These are phyloP conservation scores for Myxozyma melibiosi DNA, from an alignment of 805 yeast genomes.

Conservation along the genomic window DNA sequence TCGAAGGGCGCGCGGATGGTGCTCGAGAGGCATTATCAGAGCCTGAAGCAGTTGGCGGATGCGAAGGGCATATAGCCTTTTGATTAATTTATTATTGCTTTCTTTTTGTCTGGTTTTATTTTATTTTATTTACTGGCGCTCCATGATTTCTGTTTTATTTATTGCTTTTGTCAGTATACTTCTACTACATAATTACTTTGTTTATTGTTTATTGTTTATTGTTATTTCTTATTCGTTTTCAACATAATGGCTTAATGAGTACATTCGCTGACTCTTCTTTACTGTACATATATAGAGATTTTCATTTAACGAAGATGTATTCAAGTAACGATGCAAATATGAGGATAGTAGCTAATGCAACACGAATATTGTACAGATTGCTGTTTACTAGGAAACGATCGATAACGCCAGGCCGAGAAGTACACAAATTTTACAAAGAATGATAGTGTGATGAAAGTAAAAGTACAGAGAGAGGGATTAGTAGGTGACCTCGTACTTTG, in stretches of 20 bases:
- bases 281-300: constrained; percentile 3
- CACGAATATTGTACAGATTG: too few relatives aligned
- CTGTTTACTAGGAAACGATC: too few relatives aligned
- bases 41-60: not conserved
- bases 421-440: too few relatives aligned
- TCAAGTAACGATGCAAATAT: too few relatives aligned
- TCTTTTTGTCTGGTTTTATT: not conserved
- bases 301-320: too few relatives aligned
- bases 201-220: not conserved
- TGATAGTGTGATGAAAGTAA: not conserved
- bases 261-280: too few relatives aligned
- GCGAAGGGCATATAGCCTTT: not conserved
- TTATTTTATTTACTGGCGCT: not conserved
- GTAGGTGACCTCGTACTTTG: not conserved
- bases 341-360: too few relatives aligned
- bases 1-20: constrained; percentile 27
- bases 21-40: constrained; percentile 14
- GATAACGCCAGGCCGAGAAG: too few relatives aligned
- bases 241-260: too few relatives aligned
- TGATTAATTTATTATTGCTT: not conserved
- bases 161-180: not conserved
- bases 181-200: too few relatives aligned
- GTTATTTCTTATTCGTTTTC: not conserved
- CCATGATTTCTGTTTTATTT: not conserved
- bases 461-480: not conserved